Evolutionary conservation across 768 basidiomycete genomes (phyloP), one percentile per base, ranked within the genome.

Genomic region (Mycena latifolia): DNA sequence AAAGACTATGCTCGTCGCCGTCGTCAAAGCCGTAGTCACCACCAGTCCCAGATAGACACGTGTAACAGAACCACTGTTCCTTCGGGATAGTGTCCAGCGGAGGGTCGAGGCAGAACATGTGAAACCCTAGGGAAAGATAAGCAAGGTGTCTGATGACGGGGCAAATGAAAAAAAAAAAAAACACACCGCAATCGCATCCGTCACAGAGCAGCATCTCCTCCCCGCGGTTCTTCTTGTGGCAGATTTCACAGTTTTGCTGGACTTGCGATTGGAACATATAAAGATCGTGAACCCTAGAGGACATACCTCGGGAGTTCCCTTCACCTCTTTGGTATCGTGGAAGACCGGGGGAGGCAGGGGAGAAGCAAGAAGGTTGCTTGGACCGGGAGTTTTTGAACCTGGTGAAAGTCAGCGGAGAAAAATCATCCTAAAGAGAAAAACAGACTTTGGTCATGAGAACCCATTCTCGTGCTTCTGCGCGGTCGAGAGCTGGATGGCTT

Each of bases 11-110:
- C 70, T 99, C 97, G 78, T 98, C 92, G 43, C 98, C 98, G 74
- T 98, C 96, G 72, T 98, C 98, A 73, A 99, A 99, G 31, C 98
- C 98, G 72, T 94, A 99, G 78, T 98, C 98, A 55, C 93, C 93
- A 14, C 97, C 96, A 0, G 94, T 96, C 41, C 90, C 92, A 43
- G 95, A 86, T 24, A 99, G 82, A 75, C 98, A 99, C 4, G 90
- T 89, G 71, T 92, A 92, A 77, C 98, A 99, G 75, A 89, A 98
- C 97, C 97, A 99, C 69, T 97, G 91, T 43, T 96, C 95, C 74
- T 92, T 93, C 2, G 98, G 98, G 60, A 99, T 93, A 2, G 84
- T 80, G 11, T 85, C 79, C 57, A 99, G 81, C 22, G 96, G 96
- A 15, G 98, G 98, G 74, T 95, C 92, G 63, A 99, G 90, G 76